These are phyloP conservation scores for Geotrichum klebahnii DNA, from an alignment of 1,139 yeast genomes.

Conservation along the genomic window DNA sequence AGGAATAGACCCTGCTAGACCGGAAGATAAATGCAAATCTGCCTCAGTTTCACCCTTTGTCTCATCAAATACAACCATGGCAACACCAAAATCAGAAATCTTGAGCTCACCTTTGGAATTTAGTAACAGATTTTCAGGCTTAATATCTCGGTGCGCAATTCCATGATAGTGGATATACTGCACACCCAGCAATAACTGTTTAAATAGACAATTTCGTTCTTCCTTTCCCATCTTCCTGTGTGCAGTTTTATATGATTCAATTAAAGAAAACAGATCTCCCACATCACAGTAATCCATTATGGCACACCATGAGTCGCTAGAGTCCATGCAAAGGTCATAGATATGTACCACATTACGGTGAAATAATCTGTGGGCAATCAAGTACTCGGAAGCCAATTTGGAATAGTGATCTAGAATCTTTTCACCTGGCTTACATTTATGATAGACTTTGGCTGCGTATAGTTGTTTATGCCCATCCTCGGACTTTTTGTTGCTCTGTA, in stretches of 20 bases:
- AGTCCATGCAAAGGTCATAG: constrained; percentile 49
- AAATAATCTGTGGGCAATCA: constrained; percentile 64
- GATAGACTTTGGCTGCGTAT: constrained; percentile 72
- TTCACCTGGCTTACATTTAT: constrained; percentile 46
- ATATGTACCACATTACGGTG: constrained; percentile 68
- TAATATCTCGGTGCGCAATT: constrained; percentile 70
- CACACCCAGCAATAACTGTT: constrained; percentile 68
- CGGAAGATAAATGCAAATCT: constrained; percentile 19
- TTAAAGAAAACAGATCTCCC: constrained; percentile 64
- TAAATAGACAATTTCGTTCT: constrained; percentile 61
- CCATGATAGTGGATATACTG: constrained; percentile 68
- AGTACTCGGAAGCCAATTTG: constrained; percentile 70
- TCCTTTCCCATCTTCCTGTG: constrained; percentile 31
- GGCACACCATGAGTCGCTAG: constrained; percentile 48
- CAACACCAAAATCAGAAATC: constrained; percentile 57
- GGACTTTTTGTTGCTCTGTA: constrained; percentile 19
- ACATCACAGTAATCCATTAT: constrained; percentile 76
- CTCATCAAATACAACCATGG: constrained; percentile 20
- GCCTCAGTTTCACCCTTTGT: constrained; percentile 13
- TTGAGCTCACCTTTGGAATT: constrained; percentile 67
- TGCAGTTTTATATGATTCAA: constrained; percentile 40
- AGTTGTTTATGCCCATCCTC: constrained; percentile 28
- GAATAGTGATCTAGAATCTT: constrained; percentile 57
- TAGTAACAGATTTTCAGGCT: constrained; percentile 64
- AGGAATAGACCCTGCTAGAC: constrained; percentile 64